A percentile compares a stretch with the other conserved stretches of the same genome.
These are phyloP conservation scores for Verruconis gallopava DNA, from an alignment of 2,329 filamentous ascomycete genomes.

Conservation along the genomic window DNA sequence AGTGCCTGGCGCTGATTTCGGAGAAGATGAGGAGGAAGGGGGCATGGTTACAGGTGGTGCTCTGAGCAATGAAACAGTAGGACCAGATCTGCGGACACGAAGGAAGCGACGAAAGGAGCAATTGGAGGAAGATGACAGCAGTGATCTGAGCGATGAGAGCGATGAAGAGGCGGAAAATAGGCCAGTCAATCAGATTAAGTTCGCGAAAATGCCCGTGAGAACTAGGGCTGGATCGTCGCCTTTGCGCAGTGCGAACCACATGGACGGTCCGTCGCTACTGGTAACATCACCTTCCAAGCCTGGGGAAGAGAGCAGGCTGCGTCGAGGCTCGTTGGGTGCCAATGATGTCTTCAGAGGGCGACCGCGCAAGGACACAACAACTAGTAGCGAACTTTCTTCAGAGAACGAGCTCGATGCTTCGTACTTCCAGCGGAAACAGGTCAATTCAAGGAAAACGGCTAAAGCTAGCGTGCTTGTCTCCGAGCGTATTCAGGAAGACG, in stretches of 20 bases:
- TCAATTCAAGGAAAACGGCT: slow-evolving; percentile 46
- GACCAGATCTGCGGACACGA: slow-evolving; percentile 48
- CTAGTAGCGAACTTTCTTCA: slow-evolving; percentile 71
- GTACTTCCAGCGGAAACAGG: slow-evolving; percentile 49
- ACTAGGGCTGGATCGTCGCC: slow-evolving; percentile 81
- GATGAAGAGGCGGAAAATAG: slow-evolving; percentile 58
- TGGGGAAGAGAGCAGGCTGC: slow-evolving; percentile 30
- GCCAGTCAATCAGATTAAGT: slow-evolving; percentile 82
- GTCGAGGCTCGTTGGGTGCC: slow-evolving; percentile 59
- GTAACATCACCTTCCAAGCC: slow-evolving; percentile 42
- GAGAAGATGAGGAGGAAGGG: slow-evolving; percentile 60
- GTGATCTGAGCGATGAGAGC: slow-evolving; percentile 72
- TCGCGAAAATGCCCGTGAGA: slow-evolving; percentile 86
- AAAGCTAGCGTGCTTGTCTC: slow-evolving; percentile 40
- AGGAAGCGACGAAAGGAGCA: slow-evolving; percentile 53
- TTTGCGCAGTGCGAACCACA: slow-evolving; percentile 52
- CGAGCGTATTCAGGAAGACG: slow-evolving; percentile 40
- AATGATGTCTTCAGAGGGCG: slow-evolving; percentile 58
- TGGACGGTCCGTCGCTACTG: slow-evolving; percentile 39
- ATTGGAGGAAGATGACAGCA: slow-evolving; percentile 76
- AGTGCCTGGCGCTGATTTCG: slow-evolving; percentile 41
- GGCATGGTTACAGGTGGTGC: slow-evolving; percentile 56
- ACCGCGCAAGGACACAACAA: slow-evolving; percentile 59
- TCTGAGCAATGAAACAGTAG: slow-evolving; percentile 52
- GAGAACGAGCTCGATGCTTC: slow-evolving; percentile 65